Base-by-base conservation (phyloP, 1,139 yeast genomes). In the Lodderomyces beijingensis region DNA sequence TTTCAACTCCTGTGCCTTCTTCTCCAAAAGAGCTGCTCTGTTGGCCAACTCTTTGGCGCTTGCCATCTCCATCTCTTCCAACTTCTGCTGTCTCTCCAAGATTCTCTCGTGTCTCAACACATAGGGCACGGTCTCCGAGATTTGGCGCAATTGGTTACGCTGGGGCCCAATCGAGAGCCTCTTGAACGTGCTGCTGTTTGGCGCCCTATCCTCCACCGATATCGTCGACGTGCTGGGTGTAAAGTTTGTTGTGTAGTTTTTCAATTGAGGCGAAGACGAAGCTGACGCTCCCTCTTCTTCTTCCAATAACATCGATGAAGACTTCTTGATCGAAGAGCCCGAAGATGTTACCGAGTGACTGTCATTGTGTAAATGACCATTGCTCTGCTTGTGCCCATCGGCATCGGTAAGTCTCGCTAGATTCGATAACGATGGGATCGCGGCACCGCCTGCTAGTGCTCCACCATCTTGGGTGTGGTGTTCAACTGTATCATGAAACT, bases 71-170 rank as follows among this genome's bases (percentile, higher is more conserved):
- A 83, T 61, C 48, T 83, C 87, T 50, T 83, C 89, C 40, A 83
- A 62, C 57, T 80, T 82, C 39, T 79, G 85, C 50, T 83, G 89
- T 55, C 85, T 79, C 38, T 82, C 82, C 44, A 79, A 61, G 36
- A 82, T 71, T 40, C 84, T 70, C 53, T 83, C 91, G 52, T 83
- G 91, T 51, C 85, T 74, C 42, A 83, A 63, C 23, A 82, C 83
- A 45, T 83, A 83, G 21, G 93, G 93, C 19, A 83, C 86, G 2
- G 91, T 83, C 51, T 82, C 91, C 23, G 88, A 79, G 36, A 83
- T 77, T 52, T 79, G 83, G 52, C 93, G 71, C 45, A 83, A 64
- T 55, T 81, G 85, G 45, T 70, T 70, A 41, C 85, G 72, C 47
- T 81, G 83, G 5, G 79, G 80, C 11, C 62, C 75, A 54, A 63